Conservation (phyloP, 441 rosid species). For the Metrosideros polymorpha region DNA sequence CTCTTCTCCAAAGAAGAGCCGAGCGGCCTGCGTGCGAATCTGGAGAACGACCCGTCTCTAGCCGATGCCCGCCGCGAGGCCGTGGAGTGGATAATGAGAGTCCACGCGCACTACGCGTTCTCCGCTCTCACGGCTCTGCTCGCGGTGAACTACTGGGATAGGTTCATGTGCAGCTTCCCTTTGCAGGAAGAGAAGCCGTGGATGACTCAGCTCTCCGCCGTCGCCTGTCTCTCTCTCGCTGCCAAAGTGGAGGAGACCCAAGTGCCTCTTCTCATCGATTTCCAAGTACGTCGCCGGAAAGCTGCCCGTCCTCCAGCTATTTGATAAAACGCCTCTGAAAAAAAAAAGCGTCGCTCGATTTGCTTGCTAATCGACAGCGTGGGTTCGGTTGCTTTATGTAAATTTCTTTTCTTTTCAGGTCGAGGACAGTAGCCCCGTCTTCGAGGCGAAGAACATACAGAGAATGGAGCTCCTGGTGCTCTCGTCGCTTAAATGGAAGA, state of each 20-base stretch:
- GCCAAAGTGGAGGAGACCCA: constrained; percentile 3
- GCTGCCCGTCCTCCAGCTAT: background rate
- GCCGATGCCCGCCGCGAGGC: background rate
- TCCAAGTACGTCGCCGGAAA: background rate
- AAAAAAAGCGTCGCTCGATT: background rate
- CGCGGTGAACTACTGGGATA: background rate
- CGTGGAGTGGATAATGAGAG: background rate
- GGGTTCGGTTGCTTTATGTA: background rate
- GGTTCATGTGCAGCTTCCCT: background rate
- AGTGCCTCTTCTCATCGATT: background rate
- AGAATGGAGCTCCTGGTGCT: constrained; percentile 73
- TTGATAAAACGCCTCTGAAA: background rate
- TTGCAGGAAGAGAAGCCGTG: background rate
- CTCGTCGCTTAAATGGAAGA: constrained; percentile 61
- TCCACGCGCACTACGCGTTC: background rate
- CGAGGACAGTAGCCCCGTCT: constrained; percentile 38
- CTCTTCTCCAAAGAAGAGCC: background rate
- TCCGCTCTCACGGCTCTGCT: background rate
- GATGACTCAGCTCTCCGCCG: background rate
- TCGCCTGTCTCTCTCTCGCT: background rate
- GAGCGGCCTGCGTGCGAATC: background rate
- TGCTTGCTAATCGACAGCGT: background rate
- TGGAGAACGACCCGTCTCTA: background rate
- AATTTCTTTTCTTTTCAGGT: constrained; percentile 22
- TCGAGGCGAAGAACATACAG: constrained; percentile 65